A percentile compares a stretch with the other conserved stretches of the same genome.
These are phyloP conservation scores for Avicennia marina DNA, from an alignment of 257 asterid genomes.

Conservation along the genomic window DNA sequence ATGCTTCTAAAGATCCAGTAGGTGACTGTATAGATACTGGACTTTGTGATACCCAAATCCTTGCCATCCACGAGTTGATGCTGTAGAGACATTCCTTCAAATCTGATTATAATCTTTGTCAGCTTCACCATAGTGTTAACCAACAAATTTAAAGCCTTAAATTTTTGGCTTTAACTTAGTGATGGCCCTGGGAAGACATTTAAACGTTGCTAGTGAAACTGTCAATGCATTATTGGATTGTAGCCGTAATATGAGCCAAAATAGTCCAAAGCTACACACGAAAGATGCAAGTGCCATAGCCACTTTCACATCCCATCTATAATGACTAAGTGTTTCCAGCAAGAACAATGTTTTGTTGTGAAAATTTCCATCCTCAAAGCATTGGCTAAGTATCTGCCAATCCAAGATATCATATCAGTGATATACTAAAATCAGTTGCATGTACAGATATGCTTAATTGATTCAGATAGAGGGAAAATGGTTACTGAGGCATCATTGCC, in stretches of 20 bases:
- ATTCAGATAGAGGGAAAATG: neutral
- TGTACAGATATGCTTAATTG: neutral
- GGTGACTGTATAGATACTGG: slow-evolving; percentile 43
- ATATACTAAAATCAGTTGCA: neutral
- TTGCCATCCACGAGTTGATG: slow-evolving; percentile 39
- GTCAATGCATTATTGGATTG: slow-evolving; percentile 44
- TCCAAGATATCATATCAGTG: slow-evolving; percentile 14
- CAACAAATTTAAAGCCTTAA: slow-evolving; percentile 46
- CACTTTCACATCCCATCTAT: slow-evolving; percentile 63
- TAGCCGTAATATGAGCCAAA: slow-evolving; percentile 44
- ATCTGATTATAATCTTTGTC: slow-evolving; percentile 30
- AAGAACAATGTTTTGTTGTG: slow-evolving; percentile 44
- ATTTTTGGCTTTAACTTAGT: slow-evolving; percentile 22
- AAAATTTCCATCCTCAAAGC: slow-evolving; percentile 31
- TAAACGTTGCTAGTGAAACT: slow-evolving; percentile 31
- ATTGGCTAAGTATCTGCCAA: slow-evolving; percentile 37
- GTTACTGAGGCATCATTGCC: slow-evolving; percentile 25
- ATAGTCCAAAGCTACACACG: slow-evolving; percentile 34
- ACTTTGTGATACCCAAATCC: slow-evolving; percentile 26
- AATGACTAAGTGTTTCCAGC: slow-evolving; percentile 49
- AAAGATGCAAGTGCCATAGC: slow-evolving; percentile 55
- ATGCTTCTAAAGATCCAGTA: slow-evolving; percentile 72
- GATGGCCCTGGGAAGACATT: slow-evolving; percentile 30
- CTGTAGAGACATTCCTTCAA: slow-evolving; percentile 43
- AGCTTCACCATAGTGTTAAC: slow-evolving; percentile 45